Percentiles rank a stretch among this genome's conserved stretches.
Conservation (phyloP, 495 filamentous ascomycete genomes). For the Penicillium maclennaniae region DNA sequence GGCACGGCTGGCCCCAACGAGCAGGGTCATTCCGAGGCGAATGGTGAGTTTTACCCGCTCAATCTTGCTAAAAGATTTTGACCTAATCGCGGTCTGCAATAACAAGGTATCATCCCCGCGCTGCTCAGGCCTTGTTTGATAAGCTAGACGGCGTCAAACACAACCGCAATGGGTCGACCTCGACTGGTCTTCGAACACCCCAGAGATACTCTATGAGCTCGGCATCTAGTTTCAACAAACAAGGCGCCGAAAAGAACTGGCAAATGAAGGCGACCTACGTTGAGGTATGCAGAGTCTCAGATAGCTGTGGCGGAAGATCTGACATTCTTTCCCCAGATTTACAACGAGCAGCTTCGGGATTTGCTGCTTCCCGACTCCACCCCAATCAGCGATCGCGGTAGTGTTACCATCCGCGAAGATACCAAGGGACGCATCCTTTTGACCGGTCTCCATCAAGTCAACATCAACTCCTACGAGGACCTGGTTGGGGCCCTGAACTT, state of each 20-base stretch:
- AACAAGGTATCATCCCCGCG: constrained; percentile 83
- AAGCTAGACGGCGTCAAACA: constrained; percentile 62
- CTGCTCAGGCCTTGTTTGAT: constrained; percentile 82
- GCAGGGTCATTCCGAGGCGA: constrained; percentile 66
- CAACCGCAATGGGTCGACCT: constrained; percentile 51
- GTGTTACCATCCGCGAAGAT: constrained; percentile 87
- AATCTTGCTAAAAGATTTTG: constrained; percentile 2
- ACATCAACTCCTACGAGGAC: constrained; percentile 90
- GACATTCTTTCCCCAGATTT: constrained; percentile 57
- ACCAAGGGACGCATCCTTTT: constrained; percentile 92
- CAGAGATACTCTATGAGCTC: constrained; percentile 71
- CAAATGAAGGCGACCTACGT: constrained; percentile 94
- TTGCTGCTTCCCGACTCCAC: constrained; percentile 77
- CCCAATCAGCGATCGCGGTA: constrained; percentile 61
- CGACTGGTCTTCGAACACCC: constrained; percentile 78
- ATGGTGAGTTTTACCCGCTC: constrained; percentile 58
- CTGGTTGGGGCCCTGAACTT: constrained; percentile 83
- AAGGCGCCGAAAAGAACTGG: constrained; percentile 73
- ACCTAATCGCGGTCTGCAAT: not conserved
- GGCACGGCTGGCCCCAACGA: constrained; percentile 87
- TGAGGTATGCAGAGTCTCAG: constrained; percentile 51
- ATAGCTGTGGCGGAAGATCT: constrained; percentile 1
- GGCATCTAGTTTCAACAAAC: constrained; percentile 49
- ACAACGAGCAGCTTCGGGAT: constrained; percentile 94
- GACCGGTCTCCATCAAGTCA: constrained; percentile 82